A percentile compares a stretch with the other conserved stretches of the same genome.
Conservation (phyloP, 768 basidiomycete genomes). For the Jaapia argillacea region DNA sequence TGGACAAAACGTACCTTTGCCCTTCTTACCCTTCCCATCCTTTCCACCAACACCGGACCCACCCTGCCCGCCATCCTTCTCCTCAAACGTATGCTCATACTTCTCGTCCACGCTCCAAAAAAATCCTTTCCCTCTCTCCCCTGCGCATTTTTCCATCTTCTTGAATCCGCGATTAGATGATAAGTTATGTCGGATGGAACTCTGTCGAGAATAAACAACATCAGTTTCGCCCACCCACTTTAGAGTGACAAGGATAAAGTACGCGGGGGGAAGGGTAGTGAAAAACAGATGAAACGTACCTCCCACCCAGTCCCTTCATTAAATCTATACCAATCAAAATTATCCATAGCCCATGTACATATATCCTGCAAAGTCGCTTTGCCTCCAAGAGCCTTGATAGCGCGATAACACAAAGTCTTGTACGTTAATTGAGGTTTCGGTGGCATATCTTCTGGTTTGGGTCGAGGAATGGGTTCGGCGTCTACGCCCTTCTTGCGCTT, state of each 20-base stretch:
- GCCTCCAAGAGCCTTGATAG: constrained; percentile 71
- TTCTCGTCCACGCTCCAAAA: constrained; percentile 88
- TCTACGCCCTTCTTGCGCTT: constrained; percentile 21
- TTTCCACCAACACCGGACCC: constrained; percentile 20
- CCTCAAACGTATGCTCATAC: constrained; percentile 55
- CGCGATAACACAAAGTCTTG: constrained; percentile 84
- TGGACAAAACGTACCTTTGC: constrained; percentile 28
- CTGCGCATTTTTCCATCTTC: constrained; percentile 78
- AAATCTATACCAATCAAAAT: constrained; percentile 84
- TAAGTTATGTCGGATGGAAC: constrained; percentile 91
- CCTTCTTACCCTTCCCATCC: constrained; percentile 39
- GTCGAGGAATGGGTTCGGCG: constrained; percentile 23
- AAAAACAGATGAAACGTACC: constrained; percentile 36
- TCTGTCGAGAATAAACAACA: constrained; percentile 25
- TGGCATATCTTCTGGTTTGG: constrained; percentile 69
- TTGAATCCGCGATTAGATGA: constrained; percentile 87
- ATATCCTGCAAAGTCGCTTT: constrained; percentile 91
- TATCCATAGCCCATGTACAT: constrained; percentile 83
- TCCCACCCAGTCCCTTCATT: constrained; percentile 84
- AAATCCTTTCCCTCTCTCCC: constrained; percentile 85
- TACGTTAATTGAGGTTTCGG: constrained; percentile 88
- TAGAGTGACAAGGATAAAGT: constrained; percentile 2
- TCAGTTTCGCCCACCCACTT: constrained; percentile 5
- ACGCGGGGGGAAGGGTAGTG: no score
- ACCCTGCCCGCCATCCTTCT: constrained; percentile 35